Evolutionary conservation across 768 basidiomycete genomes (phyloP).

Genomic region (Infundibulicybe gibba): DNA sequence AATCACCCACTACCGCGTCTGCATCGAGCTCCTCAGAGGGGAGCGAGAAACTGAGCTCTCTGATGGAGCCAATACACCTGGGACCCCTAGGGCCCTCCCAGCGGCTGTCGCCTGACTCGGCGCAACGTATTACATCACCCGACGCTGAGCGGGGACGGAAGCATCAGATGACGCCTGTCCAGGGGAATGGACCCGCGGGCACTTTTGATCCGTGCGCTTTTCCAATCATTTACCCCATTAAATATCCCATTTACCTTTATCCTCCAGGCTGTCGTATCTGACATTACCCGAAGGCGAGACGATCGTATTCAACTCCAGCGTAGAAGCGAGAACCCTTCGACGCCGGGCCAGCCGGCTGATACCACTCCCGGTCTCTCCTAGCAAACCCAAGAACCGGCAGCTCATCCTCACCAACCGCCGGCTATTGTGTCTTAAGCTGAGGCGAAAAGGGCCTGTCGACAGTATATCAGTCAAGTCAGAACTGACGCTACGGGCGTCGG

Average conservation of each 20-base stretch:
- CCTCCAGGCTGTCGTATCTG: conserved; percentile 30
- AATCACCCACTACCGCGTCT: conserved; percentile 25
- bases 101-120: not conserved
- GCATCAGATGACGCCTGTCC: conserved; percentile 49
- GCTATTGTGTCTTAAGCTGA: conserved; percentile 53
- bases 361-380: conserved; percentile 42
- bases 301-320: conserved; percentile 46
- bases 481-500: conserved; percentile 34
- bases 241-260: not conserved
- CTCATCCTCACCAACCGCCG: conserved; percentile 55
- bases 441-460: conserved; percentile 24
- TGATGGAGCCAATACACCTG: conserved; percentile 25
- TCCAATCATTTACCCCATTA: not conserved
- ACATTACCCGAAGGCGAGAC: conserved; percentile 36
- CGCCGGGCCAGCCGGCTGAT: conserved; percentile 57
- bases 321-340: conserved; percentile 50
- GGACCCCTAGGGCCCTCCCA: conserved; percentile 5
- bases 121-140: not conserved
- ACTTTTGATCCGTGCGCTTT: conserved; percentile 41
- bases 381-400: conserved; percentile 49
- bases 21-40: conserved; percentile 44
- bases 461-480: conserved; percentile 46
- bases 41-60: conserved; percentile 32
- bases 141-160: conserved; percentile 48
- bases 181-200: conserved; percentile 38